Base-by-base conservation (phyloP, 345 rosid species). In the Eucalyptus brandiana region DNA sequence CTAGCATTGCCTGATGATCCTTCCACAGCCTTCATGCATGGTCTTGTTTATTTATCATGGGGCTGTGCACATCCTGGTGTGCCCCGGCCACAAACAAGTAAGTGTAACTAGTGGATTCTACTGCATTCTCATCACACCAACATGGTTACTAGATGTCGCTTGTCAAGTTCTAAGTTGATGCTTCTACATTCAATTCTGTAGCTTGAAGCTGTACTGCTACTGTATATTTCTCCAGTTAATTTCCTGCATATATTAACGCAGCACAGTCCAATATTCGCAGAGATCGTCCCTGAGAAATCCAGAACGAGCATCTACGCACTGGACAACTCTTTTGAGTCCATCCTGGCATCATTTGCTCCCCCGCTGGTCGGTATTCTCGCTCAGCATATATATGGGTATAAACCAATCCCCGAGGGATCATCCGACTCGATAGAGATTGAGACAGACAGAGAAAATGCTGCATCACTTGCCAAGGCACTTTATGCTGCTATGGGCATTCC, bases 41-140 rank as follows among this genome's bases (percentile, higher is more conserved):
- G 95, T 87, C 89, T 96, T 54, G 87, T 95, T 88, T 96, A 86
- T 90, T 94, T 86, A 80, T 95, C 87, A 92, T 95, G 92, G 98
- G 98, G 2, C 87, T 97, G 24, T 94, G 92, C 92, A 94, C 93
- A 72, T 95, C 98, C 80, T 96, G 99, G 99, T 95, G 97, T 90
- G 97, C 91, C 91, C 94, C 97, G 7, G 98, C 99, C 86, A 94
- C 98, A 49, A 97, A 96, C 97, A 97, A 95, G 99, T 96, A 91
- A 87, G 89, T 91, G 89, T 91, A 40, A 90, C 49, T 21, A 37
- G 45, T 34, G 12, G 30, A 7, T 51, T 48, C 28, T 26, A 37
- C 15, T 1, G 1, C 28, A 11, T 12, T 50, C 51, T 28, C 51
- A 3, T 4, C 50, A 6, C 28, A 5, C 42, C 21, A 21, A 88